phyloP scores from a whole-genome alignment of 2,329 filamentous ascomycete genomes.

The Exophiala oligosperma region DNA sequence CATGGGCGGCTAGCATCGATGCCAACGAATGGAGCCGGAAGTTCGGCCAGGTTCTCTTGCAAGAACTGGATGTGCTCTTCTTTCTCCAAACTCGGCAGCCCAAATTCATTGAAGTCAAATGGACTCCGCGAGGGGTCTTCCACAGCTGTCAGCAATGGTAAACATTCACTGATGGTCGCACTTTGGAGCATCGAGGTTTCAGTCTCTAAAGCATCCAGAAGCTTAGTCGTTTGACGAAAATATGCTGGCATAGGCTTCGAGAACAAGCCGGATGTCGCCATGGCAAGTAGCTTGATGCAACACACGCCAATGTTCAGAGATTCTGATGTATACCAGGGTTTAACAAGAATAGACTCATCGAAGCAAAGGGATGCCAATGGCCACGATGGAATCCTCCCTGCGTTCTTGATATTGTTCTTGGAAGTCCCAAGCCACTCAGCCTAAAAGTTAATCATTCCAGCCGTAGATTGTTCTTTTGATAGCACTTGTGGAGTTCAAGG shows the following conservation, averaged over 20 bases:
- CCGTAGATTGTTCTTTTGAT: no score
- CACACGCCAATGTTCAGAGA: not conserved
- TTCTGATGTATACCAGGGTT: not conserved
- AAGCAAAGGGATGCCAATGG: not conserved
- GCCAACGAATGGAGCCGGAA: slow-evolving; percentile 69
- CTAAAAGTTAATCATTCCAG: no score
- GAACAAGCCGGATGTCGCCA: slow-evolving; percentile 7
- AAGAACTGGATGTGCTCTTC: slow-evolving; percentile 53
- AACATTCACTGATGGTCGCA: slow-evolving; percentile 65
- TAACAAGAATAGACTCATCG: not conserved
- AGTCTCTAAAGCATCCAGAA: slow-evolving; percentile 67
- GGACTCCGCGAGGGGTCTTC: slow-evolving; percentile 42
- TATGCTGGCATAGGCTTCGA: slow-evolving; percentile 36
- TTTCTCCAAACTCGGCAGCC: slow-evolving; percentile 73
- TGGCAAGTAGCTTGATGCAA: not conserved
- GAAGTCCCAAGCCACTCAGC: slow-evolving; percentile 9
- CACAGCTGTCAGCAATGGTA: slow-evolving; percentile 63
- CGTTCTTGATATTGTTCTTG: slow-evolving; percentile 21
- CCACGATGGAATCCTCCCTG: not conserved
- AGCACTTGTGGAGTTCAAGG: no score
- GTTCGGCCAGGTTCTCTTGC: slow-evolving; percentile 52
- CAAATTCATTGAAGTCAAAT: slow-evolving; percentile 64
- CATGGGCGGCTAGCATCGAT: slow-evolving; percentile 89
- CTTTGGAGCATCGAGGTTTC: slow-evolving; percentile 68
- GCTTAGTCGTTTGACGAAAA: slow-evolving; percentile 53